phyloP scores from a whole-genome alignment of 1,284 basidiomycete species.

The Dichomitus squalens region DNA sequence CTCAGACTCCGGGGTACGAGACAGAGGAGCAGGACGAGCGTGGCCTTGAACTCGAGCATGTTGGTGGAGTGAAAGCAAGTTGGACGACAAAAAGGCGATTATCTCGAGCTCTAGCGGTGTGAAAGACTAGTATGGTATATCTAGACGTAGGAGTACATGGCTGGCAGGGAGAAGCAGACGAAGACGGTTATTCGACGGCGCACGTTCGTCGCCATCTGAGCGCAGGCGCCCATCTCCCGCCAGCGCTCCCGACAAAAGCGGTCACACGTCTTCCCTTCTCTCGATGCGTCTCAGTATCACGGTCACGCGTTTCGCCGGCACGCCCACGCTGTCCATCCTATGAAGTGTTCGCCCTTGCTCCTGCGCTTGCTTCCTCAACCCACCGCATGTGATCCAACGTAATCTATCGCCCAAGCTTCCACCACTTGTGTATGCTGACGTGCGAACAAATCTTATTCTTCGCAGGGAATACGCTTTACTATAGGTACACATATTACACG shows the following conservation, averaged over 20 bases:
- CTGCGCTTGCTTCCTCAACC: too few species aligned
- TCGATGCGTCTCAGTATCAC: slow-evolving; percentile 6
- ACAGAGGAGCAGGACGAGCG: slow-evolving; percentile 19
- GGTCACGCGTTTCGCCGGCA: neutral
- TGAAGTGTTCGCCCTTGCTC: too few species aligned
- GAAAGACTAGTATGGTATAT: slow-evolving; percentile 18
- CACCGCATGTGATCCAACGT: too few species aligned
- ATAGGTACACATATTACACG: slow-evolving; percentile 22
- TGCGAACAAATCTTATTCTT: neutral
- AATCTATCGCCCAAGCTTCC: neutral
- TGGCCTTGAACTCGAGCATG: slow-evolving; percentile 25
- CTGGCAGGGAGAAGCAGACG: slow-evolving; percentile 4
- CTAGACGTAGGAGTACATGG: slow-evolving; percentile 26
- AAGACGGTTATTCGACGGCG: slow-evolving; percentile 18
- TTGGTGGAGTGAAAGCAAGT: slow-evolving; percentile 1
- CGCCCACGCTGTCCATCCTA: neutral
- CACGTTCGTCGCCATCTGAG: slow-evolving; percentile 37
- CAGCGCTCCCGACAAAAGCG: neutral
- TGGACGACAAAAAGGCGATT: slow-evolving; percentile 7
- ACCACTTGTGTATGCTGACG: neutral
- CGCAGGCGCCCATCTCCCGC: neutral
- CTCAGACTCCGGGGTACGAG: slow-evolving; percentile 9
- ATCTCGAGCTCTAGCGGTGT: slow-evolving; percentile 18
- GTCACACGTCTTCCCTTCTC: neutral
- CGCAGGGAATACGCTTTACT: slow-evolving; percentile 11